Conservation (phyloP, 2,329 filamentous ascomycete genomes). For the Pseudogymnoascus sp. region DNA sequence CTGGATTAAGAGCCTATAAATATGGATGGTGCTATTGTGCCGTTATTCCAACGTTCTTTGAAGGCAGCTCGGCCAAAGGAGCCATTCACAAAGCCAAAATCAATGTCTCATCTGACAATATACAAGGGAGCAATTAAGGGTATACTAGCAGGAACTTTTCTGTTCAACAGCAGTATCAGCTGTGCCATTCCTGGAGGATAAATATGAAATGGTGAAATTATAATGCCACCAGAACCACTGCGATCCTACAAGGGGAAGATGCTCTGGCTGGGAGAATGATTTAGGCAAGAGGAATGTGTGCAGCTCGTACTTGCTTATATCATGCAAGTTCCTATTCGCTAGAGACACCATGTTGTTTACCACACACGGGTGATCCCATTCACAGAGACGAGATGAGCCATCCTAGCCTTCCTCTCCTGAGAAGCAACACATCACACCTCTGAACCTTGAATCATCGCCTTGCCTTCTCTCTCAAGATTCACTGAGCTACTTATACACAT, state of each 20-base stretch:
- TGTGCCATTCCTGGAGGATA: neutral
- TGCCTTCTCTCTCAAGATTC: neutral
- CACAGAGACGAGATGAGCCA: neutral
- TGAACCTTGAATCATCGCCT: neutral
- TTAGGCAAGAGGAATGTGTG: neutral
- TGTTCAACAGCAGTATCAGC: neutral
- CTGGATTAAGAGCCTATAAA: neutral
- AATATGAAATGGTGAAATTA: neutral
- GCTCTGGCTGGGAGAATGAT: neutral
- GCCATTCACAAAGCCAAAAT: neutral
- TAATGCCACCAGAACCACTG: neutral
- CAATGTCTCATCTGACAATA: neutral
- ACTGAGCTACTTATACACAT: neutral
- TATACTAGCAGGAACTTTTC: neutral
- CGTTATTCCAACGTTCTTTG: neutral
- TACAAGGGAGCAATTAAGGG: neutral
- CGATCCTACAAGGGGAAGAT: neutral
- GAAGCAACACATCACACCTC: neutral
- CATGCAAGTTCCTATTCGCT: constrained; percentile 3
- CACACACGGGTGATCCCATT: neutral
- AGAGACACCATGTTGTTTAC: constrained; percentile 3
- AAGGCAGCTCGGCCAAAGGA: neutral
- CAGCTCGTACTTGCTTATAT: constrained; percentile 5
- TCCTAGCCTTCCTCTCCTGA: neutral
- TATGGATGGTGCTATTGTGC: neutral